Base-by-base conservation (phyloP, 2,329 filamentous ascomycete genomes). In the Talaromyces sp. region DNA sequence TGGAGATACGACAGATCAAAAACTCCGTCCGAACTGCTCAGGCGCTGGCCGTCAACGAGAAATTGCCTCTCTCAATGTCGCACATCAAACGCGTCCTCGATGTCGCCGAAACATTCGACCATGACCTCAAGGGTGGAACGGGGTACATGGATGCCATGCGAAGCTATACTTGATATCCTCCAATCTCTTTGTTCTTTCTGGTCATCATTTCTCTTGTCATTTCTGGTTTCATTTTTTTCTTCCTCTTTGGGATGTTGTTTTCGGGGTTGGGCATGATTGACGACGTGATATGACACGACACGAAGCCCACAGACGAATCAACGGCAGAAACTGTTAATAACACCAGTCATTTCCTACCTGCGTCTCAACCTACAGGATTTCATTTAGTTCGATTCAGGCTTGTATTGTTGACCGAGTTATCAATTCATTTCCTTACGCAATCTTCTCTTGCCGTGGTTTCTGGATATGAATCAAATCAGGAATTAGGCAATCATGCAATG, bases 71-170 rank as follows among this genome's bases (percentile, higher is more conserved):
- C 35, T 84, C 85, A 60, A 92, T 96, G 88, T 82, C 82, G 57
- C 91, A 96, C 70, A 89, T 96, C 72, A 85, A 84, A 67, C 85
- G 91, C 65, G 91, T 96, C 12, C 82, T 96, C n/a, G 89, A 92
- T 48, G 91, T 96, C 1, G 88, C 89, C 25, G 87, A 91, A 74
- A 89, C 86, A 39, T 96, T 96, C 74, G 90, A 93, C 66, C 84
- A 87, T 33, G 92, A 96, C 72, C 80, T 96, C 58, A 91, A 89
- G 73, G 92, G 92, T 5, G 91, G 91, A 0, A 82, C 84, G 0
- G 91, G 91, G 0, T 96, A 91, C 69, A 80, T 90, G 67, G 91
- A 95, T 72, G 91, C 90, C 0, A 93, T 95, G 91, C 83, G 89
- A 67, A 90, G 88, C 70, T 95, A 95, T 69, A 79, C 77, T 40